Percentiles rank a stretch among this genome's conserved stretches.
phyloP scores from a whole-genome alignment of 1,284 basidiomycete species.

The Acaromyces ingoldii region DNA sequence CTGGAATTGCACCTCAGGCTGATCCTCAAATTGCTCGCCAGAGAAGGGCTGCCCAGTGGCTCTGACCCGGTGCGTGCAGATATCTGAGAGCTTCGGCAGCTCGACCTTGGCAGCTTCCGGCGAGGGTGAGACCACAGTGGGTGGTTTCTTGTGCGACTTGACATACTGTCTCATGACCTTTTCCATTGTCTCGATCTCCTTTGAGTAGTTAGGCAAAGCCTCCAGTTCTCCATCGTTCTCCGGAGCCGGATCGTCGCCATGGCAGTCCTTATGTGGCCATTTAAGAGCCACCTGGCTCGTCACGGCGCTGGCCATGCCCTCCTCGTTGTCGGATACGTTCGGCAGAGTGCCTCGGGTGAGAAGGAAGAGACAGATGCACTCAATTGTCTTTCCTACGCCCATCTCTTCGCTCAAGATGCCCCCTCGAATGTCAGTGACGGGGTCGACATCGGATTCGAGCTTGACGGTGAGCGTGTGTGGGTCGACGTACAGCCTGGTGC shows the following conservation, averaged over 20 bases:
- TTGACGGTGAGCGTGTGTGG: too few species aligned
- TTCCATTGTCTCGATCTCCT: background rate
- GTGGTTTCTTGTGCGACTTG: background rate
- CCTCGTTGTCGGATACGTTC: slow-evolving; percentile 9
- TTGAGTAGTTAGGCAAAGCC: background rate
- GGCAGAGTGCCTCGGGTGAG: slow-evolving; percentile 7
- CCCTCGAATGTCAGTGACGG: slow-evolving; percentile 13
- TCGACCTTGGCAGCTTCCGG: too few species aligned
- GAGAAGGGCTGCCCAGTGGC: slow-evolving; percentile 6
- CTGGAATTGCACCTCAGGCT: slow-evolving; percentile 9
- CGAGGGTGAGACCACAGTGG: too few species aligned
- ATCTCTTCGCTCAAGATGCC: slow-evolving; percentile 25
- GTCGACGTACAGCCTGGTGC: too few species aligned
- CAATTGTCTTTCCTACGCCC: slow-evolving; percentile 24
- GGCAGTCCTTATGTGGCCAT: slow-evolving; percentile 13
- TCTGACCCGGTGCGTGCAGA: slow-evolving; percentile 9
- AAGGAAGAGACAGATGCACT: slow-evolving; percentile 16
- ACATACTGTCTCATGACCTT: background rate
- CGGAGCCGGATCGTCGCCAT: slow-evolving; percentile 14
- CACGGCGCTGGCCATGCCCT: slow-evolving; percentile 13
- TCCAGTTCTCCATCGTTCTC: background rate
- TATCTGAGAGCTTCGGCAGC: background rate
- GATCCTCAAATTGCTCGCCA: background rate
- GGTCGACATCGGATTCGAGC: too few species aligned
- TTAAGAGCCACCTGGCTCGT: slow-evolving; percentile 15